Base-by-base conservation (phyloP, 2,329 filamentous ascomycete genomes). In the Hyphodiscus sp. region DNA sequence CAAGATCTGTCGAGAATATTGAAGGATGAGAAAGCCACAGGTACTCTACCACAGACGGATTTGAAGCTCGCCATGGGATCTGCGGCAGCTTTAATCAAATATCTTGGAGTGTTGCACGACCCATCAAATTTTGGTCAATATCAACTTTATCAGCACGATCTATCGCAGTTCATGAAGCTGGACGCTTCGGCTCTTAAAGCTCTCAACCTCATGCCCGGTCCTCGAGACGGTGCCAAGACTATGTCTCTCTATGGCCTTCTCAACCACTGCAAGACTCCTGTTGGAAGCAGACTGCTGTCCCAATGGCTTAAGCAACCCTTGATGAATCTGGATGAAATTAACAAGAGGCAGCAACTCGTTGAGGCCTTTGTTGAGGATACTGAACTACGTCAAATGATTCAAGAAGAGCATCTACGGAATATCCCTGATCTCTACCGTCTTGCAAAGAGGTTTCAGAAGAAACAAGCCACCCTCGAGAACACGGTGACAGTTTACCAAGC, bases 261-360 rank as follows among this genome's bases (percentile, higher is more conserved):
- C 43, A 97, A 99, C 65, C 91, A 97, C 70, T 99, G 94, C 83
- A 97, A 96, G 70, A 99, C 94, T 1, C 89, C 94, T 0, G 85
- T 95, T 1, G 94, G 94, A 15, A 95, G 91, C 65, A 81, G 95
- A 47, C 71, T 99, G 54, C 76, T 99, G 29, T 86, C 92, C 1
- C 95, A 99, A 68, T 99, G 94, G 94, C 76, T 99, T 50, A 99
- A 99, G 72, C 94, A 99, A 69, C 94, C 94, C 0, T 74, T 99
- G 41, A 99, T 99, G 94, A 89, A 81, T 72, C 83, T 89, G 58
- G 77, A 79, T 2, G 91, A 95, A 53, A 97, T 99, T 50, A 87
- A 95, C 70, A 87, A 87, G 68, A 82, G 94, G 16, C 94, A 97
- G 64, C 89, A 96, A 69, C 77, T 99, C 5, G 94, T 99, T 0